phyloP scores from a whole-genome alignment of 768 basidiomycete genomes.

The Termitomyces sp. region DNA sequence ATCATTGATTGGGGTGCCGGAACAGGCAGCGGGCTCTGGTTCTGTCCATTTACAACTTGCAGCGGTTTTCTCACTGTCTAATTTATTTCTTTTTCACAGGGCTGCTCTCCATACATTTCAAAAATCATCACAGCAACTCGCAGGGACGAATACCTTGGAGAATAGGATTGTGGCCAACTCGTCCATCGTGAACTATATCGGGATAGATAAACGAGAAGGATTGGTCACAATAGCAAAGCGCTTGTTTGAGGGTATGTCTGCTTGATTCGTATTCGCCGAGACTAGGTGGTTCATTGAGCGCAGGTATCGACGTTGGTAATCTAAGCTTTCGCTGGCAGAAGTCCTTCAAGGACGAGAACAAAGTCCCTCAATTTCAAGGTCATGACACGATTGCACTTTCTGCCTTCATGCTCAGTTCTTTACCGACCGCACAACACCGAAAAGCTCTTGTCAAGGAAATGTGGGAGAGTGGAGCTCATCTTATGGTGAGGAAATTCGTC shows the following conservation, averaged over 20 bases:
- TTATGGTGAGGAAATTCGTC: slow-evolving; percentile 46
- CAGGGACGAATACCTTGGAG: slow-evolving; percentile 16
- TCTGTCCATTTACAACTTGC: slow-evolving; percentile 9
- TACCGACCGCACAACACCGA: slow-evolving; percentile 54
- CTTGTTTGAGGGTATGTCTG: slow-evolving; percentile 46
- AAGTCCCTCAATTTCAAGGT: slow-evolving; percentile 34
- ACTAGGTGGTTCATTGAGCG: not conserved
- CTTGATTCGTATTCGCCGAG: not conserved
- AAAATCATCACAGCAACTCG: slow-evolving; percentile 15
- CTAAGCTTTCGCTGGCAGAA: slow-evolving; percentile 51
- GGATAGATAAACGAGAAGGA: slow-evolving; percentile 74
- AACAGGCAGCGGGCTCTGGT: slow-evolving; percentile 84
- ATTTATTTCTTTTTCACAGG: slow-evolving; percentile 32
- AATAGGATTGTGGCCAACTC: slow-evolving; percentile 40
- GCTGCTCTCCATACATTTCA: slow-evolving; percentile 65
- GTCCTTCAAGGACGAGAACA: slow-evolving; percentile 44
- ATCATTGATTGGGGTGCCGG: slow-evolving; percentile 85
- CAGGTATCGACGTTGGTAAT: slow-evolving; percentile 43
- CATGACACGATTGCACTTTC: slow-evolving; percentile 65
- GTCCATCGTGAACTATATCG: slow-evolving; percentile 57
- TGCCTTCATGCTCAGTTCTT: slow-evolving; percentile 79
- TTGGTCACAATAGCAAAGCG: slow-evolving; percentile 62
- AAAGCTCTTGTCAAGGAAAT: slow-evolving; percentile 73
- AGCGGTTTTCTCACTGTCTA: not conserved
- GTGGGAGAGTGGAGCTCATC: slow-evolving; percentile 88